Evolutionary conservation across 805 yeast species (phyloP).

Genomic region (Lipomyces starkeyi): DNA sequence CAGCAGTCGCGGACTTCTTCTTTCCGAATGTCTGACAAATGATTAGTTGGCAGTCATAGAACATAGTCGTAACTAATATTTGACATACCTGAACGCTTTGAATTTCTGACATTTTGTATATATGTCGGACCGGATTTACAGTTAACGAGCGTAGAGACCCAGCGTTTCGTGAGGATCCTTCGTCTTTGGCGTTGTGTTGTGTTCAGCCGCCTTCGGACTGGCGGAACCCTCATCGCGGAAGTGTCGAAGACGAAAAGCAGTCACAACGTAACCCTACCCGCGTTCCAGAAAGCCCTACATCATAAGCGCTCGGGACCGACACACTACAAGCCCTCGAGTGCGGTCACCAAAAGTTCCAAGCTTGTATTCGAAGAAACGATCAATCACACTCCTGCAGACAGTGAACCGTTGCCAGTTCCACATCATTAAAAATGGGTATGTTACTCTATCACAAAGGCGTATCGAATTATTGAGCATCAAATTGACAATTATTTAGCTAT

Average conservation of each 20-base stretch:
- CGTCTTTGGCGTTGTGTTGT: conserved; percentile 6
- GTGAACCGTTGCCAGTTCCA: conserved; percentile 4
- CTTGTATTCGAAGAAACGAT: neutral
- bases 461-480: neutral
- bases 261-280: neutral
- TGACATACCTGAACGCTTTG: conserved; percentile 40
- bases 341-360: neutral
- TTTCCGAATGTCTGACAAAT: conserved; percentile 90
- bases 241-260: neutral
- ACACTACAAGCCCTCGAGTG: neutral
- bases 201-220: neutral
- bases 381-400: neutral
- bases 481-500: conserved; percentile 66
- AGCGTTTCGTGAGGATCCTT: neutral
- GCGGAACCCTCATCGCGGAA: neutral
- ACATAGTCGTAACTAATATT: neutral
- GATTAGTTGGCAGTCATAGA: neutral
- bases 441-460: neutral
- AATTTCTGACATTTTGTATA: conserved; percentile 23
- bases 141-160: neutral
- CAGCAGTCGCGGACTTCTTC: conserved; percentile 99
- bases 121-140: neutral
- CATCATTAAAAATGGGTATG: conserved; percentile 35
- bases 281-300: neutral
- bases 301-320: neutral